Evolutionary conservation across 768 basidiomycete genomes (phyloP).

Genomic region (Hygrocybe coccinea): DNA sequence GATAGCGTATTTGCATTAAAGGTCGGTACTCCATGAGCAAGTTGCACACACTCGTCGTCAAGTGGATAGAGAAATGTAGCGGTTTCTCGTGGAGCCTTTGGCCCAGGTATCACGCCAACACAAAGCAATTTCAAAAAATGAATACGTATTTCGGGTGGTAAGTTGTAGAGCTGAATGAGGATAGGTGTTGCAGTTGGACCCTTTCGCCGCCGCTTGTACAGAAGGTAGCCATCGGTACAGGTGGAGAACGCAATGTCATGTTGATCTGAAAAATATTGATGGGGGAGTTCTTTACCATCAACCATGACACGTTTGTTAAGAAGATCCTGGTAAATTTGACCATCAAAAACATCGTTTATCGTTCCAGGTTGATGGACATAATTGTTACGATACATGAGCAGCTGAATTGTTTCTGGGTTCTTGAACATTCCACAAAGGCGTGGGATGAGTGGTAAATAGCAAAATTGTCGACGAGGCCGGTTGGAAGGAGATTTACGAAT

Average conservation of each 20-base stretch:
- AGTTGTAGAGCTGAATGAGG: slow-evolving; percentile 35
- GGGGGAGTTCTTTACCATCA: slow-evolving; percentile 16
- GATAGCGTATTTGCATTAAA: slow-evolving; percentile 24
- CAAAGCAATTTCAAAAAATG: slow-evolving; percentile 22
- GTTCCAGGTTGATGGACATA: slow-evolving; percentile 11
- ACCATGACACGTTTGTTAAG: slow-evolving; percentile 21
- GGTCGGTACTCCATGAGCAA: slow-evolving; percentile 33
- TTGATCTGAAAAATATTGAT: slow-evolving; percentile 33
- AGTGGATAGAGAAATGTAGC: slow-evolving; percentile 42
- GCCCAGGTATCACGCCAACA: slow-evolving; percentile 44
- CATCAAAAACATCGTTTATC: slow-evolving; percentile 36
- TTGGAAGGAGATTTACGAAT: not conserved
- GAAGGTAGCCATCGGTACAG: slow-evolving; percentile 40
- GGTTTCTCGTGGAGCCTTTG: slow-evolving; percentile 38
- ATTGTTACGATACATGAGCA: slow-evolving; percentile 14
- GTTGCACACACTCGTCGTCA: slow-evolving; percentile 31
- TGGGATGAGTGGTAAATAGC: slow-evolving; percentile 29
- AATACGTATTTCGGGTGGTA: slow-evolving; percentile 31
- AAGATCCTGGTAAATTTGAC: slow-evolving; percentile 26
- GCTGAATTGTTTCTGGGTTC: slow-evolving; percentile 3
- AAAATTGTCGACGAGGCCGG: slow-evolving; percentile 17
- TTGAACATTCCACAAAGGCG: slow-evolving; percentile 20
- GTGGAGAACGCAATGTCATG: slow-evolving; percentile 43
- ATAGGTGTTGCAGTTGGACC: slow-evolving; percentile 38
- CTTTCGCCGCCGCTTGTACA: slow-evolving; percentile 30